Evolutionary conservation across 1,139 yeast genomes (phyloP).

Genomic region (Yarrowia galli): DNA sequence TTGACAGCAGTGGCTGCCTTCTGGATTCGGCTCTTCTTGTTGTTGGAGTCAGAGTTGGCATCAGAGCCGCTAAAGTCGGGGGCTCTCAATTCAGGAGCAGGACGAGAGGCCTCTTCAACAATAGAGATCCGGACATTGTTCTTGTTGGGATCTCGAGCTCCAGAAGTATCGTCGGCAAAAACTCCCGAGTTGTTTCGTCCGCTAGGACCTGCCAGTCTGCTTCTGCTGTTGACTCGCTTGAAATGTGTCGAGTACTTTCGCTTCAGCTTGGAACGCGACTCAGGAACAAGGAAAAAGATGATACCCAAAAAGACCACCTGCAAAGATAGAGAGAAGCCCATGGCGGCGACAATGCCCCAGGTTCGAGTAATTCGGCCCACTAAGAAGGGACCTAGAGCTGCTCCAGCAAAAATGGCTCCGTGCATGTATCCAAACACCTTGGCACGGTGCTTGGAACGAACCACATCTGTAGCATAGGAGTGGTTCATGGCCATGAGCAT

Average conservation of each 20-base stretch:
- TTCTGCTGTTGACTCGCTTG: conserved; percentile 37
- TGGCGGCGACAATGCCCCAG: conserved; percentile 47
- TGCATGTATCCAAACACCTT: conserved; percentile 62
- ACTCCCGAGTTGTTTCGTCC: conserved; percentile 19
- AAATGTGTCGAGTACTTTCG: conserved; percentile 25
- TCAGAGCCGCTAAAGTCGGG: conserved; percentile 13
- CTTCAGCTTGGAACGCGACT: conserved; percentile 59
- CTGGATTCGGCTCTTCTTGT: conserved; percentile 6
- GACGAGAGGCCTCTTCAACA: neutral
- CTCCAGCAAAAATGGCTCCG: conserved; percentile 66
- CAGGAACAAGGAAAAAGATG: conserved; percentile 58
- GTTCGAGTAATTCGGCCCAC: conserved; percentile 56
- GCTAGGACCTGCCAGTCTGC: neutral
- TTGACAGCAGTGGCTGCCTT: conserved; percentile 39
- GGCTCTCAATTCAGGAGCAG: neutral
- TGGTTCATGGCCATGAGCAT: conserved; percentile 61
- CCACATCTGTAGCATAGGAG: conserved; percentile 71
- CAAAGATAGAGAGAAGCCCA: conserved; percentile 46
- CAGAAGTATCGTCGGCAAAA: conserved; percentile 2
- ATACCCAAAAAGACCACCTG: conserved; percentile 50
- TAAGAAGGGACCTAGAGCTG: conserved; percentile 68
- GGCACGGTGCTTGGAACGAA: conserved; percentile 62
- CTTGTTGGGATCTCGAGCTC: conserved; percentile 4
- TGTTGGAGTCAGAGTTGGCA: neutral
- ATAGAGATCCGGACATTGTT: neutral